A percentile compares a stretch with the other conserved stretches of the same genome.
Conservation (phyloP, 495 filamentous ascomycete genomes). For the Immersiella caudata region DNA sequence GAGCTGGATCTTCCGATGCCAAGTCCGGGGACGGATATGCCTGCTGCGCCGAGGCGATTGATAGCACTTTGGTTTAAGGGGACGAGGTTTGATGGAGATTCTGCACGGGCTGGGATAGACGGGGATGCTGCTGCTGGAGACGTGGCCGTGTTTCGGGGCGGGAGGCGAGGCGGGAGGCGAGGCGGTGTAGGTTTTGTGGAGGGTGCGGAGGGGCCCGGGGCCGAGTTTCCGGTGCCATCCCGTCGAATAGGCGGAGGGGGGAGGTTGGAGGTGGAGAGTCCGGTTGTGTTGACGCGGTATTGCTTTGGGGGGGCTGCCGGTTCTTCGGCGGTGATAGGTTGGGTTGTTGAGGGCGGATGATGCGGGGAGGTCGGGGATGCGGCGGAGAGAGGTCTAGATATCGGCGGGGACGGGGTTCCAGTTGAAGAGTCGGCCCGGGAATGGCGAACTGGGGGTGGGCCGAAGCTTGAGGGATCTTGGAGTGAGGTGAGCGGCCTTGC, state of each 20-base stretch:
- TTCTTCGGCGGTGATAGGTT: conserved; percentile 38
- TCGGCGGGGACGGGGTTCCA: conserved; percentile 12
- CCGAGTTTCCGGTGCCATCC: conserved; percentile 37
- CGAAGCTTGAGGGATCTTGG: conserved; percentile 82
- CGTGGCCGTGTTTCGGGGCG: conserved; percentile 50
- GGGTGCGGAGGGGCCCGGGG: conserved; percentile 6
- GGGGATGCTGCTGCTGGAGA: conserved; percentile 53
- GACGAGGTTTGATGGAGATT: conserved; percentile 12
- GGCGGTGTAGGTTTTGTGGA: conserved; percentile 50
- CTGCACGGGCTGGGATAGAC: conserved; percentile 33
- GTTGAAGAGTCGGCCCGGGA: conserved; percentile 23
- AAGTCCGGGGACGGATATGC: conserved; percentile 79
- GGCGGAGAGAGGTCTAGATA: conserved; percentile 15
- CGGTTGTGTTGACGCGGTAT: conserved; percentile 71
- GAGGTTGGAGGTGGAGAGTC: conserved; percentile 66
- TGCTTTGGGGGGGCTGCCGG: conserved; percentile 62
- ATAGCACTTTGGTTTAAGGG: conserved; percentile 70
- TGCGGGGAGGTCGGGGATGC: neutral
- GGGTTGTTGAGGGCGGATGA: neutral
- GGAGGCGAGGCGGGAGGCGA: conserved; percentile 68
- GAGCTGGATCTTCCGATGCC: conserved; percentile 60
- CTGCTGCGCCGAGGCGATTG: conserved; percentile 70
- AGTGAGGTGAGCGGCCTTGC: conserved; percentile 75
- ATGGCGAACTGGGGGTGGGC: conserved; percentile 72
- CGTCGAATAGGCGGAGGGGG: conserved; percentile 70